These are phyloP conservation scores for Ampelocalamus luodianensis DNA, from an alignment of 176 grass and related monocot genomes.

Conservation along the genomic window DNA sequence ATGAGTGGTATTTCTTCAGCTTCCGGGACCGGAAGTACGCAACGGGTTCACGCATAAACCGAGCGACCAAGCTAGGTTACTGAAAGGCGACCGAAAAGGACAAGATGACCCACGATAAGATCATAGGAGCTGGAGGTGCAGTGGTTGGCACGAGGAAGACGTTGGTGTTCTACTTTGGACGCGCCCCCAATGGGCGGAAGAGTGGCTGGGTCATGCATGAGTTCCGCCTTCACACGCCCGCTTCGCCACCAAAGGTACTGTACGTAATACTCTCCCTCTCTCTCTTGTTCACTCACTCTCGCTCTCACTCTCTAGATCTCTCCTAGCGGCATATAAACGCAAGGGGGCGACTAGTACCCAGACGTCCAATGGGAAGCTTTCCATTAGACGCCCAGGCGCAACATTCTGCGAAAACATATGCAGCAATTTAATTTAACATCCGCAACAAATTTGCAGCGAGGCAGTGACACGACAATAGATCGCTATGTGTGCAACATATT, in stretches of 20 bases:
- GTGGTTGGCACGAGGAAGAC: conserved; percentile 52
- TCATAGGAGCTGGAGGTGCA: neutral
- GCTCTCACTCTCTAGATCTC: too few species aligned
- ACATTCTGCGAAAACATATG: too few species aligned
- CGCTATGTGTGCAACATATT: too few species aligned
- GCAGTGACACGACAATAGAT: too few species aligned
- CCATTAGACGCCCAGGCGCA: too few species aligned
- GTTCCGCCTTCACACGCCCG: conserved; percentile 33
- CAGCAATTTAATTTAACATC: too few species aligned
- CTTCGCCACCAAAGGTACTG: neutral
- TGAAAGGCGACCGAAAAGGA: conserved; percentile 61
- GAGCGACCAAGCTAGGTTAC: conserved; percentile 53
- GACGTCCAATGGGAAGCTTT: too few species aligned
- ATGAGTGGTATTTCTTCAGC: conserved; percentile 63
- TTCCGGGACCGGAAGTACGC: conserved; percentile 46
- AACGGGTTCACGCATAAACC: conserved; percentile 41
- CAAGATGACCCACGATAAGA: neutral
- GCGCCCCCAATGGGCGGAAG: conserved; percentile 45
- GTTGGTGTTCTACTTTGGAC: conserved; percentile 55
- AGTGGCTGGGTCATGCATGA: conserved; percentile 60
- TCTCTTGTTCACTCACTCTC: too few species aligned
- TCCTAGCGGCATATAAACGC: too few species aligned
- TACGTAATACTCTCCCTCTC: too few species aligned
- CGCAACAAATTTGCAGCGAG: too few species aligned
- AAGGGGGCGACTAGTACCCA: too few species aligned